Evolutionary conservation across 2,329 filamentous ascomycete species (phyloP), one percentile per base, ranked within the genome.

Genomic region (Penicillium olsonii): DNA sequence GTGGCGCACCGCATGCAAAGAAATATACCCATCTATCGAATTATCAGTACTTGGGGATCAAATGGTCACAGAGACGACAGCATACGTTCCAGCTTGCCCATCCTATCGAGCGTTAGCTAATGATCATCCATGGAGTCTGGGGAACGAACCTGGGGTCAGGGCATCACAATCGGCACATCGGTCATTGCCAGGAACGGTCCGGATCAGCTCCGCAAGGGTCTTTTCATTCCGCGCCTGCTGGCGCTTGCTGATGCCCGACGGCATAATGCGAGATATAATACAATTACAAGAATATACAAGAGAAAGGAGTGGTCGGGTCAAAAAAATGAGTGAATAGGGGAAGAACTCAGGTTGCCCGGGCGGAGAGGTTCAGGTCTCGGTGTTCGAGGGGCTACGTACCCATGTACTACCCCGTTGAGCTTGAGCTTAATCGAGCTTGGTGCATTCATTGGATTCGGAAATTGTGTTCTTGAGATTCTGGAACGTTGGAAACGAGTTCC

Each of bases 141-240:
- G 37, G 35, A 34, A 72, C 84, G 64, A 76, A 95, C 91, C 87
- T 84, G 94, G 94, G 73, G 96, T 97, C 70, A 85, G 85, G 53
- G 90, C 87, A 68, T 86, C 83, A 75, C 94, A 99, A 75, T 99
- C 94, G 56, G 94, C 94, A 77, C 94, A 99, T 65, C 84, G 78
- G 69, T 94, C 91, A 77, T 99, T 99, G 51, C 94, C 94, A 8
- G 91, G 83, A 9, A 95, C 80, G 31, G 78, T 84, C 60, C 88
- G 88, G 60, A 97, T 87, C 56, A 99, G 83, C 40, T 97, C 92
- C 67, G 96, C 90, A 59, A 99, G 80, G 48, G 84, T 79, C 69
- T 90, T 90, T 78, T 99, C 94, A 73, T 99, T 96, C 75, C 94
- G 92, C 79, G 88, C 90, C 81, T 96, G 92, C 77, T 96, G 90